Evolutionary conservation across 257 asterid species (phyloP).

Genomic region (Solanum etuberosum): DNA sequence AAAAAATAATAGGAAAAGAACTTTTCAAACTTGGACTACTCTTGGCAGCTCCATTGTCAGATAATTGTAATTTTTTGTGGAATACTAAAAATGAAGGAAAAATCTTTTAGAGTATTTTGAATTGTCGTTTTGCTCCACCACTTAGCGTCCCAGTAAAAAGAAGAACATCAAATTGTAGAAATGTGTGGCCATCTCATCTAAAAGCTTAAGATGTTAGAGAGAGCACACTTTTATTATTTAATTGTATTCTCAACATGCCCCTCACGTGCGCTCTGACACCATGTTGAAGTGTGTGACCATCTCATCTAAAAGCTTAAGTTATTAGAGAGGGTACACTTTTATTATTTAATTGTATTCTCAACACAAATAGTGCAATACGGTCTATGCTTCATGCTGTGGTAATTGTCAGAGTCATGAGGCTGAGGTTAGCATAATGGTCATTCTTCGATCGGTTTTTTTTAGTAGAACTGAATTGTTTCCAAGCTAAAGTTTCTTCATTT

Average conservation of each 20-base stretch:
- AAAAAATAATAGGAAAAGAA: neutral
- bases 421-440: neutral
- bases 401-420: neutral
- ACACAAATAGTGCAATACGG: neutral
- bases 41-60: neutral
- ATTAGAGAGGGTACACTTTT: neutral
- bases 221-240: neutral
- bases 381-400: neutral
- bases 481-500: neutral
- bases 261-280: neutral
- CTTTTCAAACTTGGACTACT: neutral
- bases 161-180: neutral
- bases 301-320: neutral
- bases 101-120: neutral
- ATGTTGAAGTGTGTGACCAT: neutral
- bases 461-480: neutral
- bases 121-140: neutral
- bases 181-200: neutral
- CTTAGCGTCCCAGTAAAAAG: neutral
- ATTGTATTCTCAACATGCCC: neutral
- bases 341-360: neutral
- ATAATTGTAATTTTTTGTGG: neutral
- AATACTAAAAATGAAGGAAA: neutral
- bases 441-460: neutral
- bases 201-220: neutral